Conservation (phyloP, 1,284 basidiomycete genomes). For the Cutaneotrichosporon daszewskae region DNA sequence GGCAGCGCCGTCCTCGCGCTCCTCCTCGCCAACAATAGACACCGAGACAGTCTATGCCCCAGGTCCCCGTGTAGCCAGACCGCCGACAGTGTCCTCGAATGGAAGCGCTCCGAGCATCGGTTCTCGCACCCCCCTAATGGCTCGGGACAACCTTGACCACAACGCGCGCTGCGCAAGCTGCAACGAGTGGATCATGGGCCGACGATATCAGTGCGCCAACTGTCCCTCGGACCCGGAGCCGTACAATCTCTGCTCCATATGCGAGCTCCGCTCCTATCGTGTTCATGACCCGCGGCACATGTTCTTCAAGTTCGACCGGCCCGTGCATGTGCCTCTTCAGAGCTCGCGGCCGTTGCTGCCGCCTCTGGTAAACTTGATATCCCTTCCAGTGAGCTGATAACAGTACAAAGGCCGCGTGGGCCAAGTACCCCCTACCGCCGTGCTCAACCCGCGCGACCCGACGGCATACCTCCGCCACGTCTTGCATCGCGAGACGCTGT, state of each 20-base stretch:
- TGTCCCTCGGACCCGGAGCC: slow-evolving; percentile 43
- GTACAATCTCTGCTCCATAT: slow-evolving; percentile 60
- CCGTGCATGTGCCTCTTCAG: slow-evolving; percentile 64
- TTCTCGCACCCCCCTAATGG: slow-evolving; percentile 1
- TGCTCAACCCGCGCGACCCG: slow-evolving; percentile 58
- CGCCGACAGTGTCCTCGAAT: background rate
- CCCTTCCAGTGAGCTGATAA: slow-evolving; percentile 46
- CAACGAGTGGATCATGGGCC: slow-evolving; percentile 44
- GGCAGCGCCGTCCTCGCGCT: slow-evolving; percentile 22
- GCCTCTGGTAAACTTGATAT: slow-evolving; percentile 49
- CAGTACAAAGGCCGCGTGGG: slow-evolving; percentile 61
- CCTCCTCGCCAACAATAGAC: slow-evolving; percentile 40
- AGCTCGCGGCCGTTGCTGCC: slow-evolving; percentile 61
- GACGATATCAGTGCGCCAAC: slow-evolving; percentile 47
- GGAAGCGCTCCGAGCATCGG: background rate
- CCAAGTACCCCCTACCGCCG: slow-evolving; percentile 48
- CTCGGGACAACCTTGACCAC: slow-evolving; percentile 39
- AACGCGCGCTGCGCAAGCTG: slow-evolving; percentile 37
- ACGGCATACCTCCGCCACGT: slow-evolving; percentile 62
- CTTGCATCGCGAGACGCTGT: slow-evolving; percentile 53
- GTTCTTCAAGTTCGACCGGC: slow-evolving; percentile 77
- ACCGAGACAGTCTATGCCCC: slow-evolving; percentile 44
- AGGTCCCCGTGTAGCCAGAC: background rate
- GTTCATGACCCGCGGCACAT: slow-evolving; percentile 75
- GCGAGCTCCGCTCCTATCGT: slow-evolving; percentile 68